A percentile compares a stretch with the other conserved stretches of the same genome.
phyloP scores from a whole-genome alignment of 2,329 filamentous ascomycete species.

The Pseudogymnoascus sp. region DNA sequence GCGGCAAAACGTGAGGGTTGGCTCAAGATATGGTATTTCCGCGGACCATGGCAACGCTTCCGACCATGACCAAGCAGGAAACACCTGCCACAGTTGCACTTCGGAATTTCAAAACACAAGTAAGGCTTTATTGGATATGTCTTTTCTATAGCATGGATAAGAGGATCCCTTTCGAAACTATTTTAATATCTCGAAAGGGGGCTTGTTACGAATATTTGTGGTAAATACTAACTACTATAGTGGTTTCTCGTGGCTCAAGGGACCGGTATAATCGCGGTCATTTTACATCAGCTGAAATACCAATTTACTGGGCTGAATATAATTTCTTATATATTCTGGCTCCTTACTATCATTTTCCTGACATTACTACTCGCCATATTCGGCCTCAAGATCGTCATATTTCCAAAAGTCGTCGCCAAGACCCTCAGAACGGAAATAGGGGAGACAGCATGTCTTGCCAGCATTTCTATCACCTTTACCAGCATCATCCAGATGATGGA shows the following conservation, averaged over 20 bases:
- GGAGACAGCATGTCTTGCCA: slow-evolving; percentile 34
- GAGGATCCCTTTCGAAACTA: background rate
- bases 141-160: background rate
- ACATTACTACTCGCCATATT: slow-evolving; percentile 27
- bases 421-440: slow-evolving; percentile 27
- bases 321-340: slow-evolving; percentile 34
- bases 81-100: background rate
- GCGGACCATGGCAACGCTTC: slow-evolving; percentile 1
- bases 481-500: slow-evolving; percentile 23
- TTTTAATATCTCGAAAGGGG: background rate
- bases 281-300: slow-evolving; percentile 33
- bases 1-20: background rate
- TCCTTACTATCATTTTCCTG: slow-evolving; percentile 31
- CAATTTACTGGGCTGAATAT: slow-evolving; percentile 33
- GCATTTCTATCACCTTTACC: slow-evolving; percentile 31
- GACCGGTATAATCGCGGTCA: slow-evolving; percentile 30
- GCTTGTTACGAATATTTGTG: background rate
- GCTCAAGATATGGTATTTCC: background rate
- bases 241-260: slow-evolving; percentile 36
- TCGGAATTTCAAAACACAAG: slow-evolving; percentile 1
- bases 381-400: slow-evolving; percentile 27
- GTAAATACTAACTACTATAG: slow-evolving; percentile 9
- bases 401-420: slow-evolving; percentile 26
- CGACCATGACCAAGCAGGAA: background rate
- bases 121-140: background rate